These are phyloP conservation scores for Odonthalia washingtoniensis DNA, from an alignment of 31 red algal genomes.

Conservation along the genomic window DNA sequence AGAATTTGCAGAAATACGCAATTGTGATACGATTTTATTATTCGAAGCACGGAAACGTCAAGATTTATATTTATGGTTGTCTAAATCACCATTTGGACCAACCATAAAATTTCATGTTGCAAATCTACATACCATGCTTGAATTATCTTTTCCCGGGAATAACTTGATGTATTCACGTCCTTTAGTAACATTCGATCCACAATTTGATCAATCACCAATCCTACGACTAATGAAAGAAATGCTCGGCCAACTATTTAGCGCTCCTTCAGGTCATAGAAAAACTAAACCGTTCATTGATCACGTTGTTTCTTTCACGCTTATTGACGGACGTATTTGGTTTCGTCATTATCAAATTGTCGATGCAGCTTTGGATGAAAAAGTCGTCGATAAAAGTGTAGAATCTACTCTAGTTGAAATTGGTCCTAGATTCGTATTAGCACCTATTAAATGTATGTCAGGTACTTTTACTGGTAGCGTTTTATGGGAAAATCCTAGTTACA, in stretches of 20 bases:
- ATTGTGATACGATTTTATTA: slow-evolving; percentile 76
- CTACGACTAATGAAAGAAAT: slow-evolving; percentile 80
- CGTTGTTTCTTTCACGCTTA: slow-evolving; percentile 69
- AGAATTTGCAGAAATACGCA: slow-evolving; percentile 86
- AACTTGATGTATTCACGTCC: slow-evolving; percentile 81
- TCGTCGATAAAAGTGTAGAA: slow-evolving; percentile 47
- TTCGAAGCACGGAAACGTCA: slow-evolving; percentile 90
- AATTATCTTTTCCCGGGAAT: slow-evolving; percentile 91
- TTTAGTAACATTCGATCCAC: slow-evolving; percentile 80
- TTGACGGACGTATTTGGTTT: slow-evolving; percentile 88
- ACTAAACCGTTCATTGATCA: slow-evolving; percentile 96
- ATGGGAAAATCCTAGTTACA: slow-evolving; percentile 84
- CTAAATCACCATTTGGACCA: slow-evolving; percentile 84
- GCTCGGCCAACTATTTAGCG: slow-evolving; percentile 71
- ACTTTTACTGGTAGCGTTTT: slow-evolving; percentile 75
- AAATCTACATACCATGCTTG: slow-evolving; percentile 96
- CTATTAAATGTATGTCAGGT: slow-evolving; percentile 85
- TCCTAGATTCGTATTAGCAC: slow-evolving; percentile 88
- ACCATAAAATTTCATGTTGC: slow-evolving; percentile 81
- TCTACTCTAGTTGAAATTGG: slow-evolving; percentile 91
- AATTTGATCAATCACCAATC: slow-evolving; percentile 66
- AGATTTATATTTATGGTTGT: slow-evolving; percentile 95
- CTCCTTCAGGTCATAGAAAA: slow-evolving; percentile 67
- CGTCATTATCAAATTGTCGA: slow-evolving; percentile 95
- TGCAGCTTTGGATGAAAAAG: slow-evolving; percentile 59